Evolutionary conservation across 2,329 filamentous ascomycete species (phyloP).

Genomic region (Diaporthe amygdali): DNA sequence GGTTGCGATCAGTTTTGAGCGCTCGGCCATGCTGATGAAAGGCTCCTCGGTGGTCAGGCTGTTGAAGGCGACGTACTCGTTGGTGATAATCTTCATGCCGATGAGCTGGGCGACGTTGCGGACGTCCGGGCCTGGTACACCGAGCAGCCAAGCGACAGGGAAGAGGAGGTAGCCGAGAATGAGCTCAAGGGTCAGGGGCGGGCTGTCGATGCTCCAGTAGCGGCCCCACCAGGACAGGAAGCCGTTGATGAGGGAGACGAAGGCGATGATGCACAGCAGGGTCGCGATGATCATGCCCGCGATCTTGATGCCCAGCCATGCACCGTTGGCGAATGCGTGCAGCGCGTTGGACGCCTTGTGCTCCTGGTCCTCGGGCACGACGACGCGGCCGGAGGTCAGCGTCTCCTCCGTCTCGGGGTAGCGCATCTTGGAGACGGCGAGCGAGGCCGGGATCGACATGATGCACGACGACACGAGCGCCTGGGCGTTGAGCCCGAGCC

Average conservation of each 20-base stretch:
- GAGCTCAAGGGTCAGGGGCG: conserved; percentile 74
- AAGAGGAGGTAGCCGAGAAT: conserved; percentile 81
- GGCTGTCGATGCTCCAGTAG: conserved; percentile 75
- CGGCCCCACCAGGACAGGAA: conserved; percentile 83
- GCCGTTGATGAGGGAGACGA: conserved; percentile 76
- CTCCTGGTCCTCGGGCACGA: conserved; percentile 81
- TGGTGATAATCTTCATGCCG: conserved; percentile 84
- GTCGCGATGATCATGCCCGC: conserved; percentile 81
- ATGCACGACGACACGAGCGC: conserved; percentile 90
- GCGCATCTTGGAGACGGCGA: conserved; percentile 87
- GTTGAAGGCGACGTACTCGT: conserved; percentile 79
- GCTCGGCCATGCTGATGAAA: conserved; percentile 67
- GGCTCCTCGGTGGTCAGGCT: conserved; percentile 51
- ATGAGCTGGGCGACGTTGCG: conserved; percentile 76
- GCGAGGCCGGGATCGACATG: conserved; percentile 92
- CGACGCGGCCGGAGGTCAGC: conserved; percentile 79
- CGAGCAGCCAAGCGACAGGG: conserved; percentile 80
- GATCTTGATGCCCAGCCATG: conserved; percentile 87
- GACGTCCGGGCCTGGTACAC: conserved; percentile 70
- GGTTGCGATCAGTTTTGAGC: conserved; percentile 81
- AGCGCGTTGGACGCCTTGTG: conserved; percentile 79
- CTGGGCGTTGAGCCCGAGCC: conserved; percentile 81
- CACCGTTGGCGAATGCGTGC: conserved; percentile 84
- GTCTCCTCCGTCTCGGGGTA: conserved; percentile 90
- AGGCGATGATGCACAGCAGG: conserved; percentile 82